Conservation (phyloP, 148 eudicot genomes). For the Camellia granthamiana region DNA sequence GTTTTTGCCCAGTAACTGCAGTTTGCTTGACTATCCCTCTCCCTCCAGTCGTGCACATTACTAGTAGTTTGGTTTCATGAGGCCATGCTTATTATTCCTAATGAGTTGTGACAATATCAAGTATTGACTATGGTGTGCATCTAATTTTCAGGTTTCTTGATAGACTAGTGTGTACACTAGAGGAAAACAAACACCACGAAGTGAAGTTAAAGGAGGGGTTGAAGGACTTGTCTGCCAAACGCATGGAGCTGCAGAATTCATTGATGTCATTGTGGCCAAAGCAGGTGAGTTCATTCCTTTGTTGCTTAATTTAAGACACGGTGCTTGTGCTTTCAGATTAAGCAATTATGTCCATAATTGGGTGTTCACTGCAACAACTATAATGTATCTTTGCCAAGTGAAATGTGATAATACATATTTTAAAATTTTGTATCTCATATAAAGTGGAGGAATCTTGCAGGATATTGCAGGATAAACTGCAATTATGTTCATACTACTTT, state of each 20-base stretch:
- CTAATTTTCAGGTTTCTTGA: conserved; percentile 64
- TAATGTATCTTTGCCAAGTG: background rate
- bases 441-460: background rate
- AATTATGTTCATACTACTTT: background rate
- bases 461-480: too few relatives aligned
- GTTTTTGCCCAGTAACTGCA: background rate
- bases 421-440: too few relatives aligned
- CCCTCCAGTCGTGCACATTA: background rate
- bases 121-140: conserved; percentile 8
- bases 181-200: conserved; percentile 95
- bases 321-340: background rate
- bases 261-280: conserved; percentile 94
- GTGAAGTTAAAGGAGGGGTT: conserved; percentile 78
- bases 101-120: conserved; percentile 7
- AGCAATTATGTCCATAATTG: background rate
- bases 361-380: background rate
- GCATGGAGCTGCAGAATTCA: conserved; percentile 89
- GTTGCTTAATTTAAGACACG: background rate
- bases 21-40: background rate
- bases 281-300: conserved; percentile 56
- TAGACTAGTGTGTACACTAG: conserved; percentile 71
- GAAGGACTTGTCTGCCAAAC: conserved; percentile 75
- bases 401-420: background rate
- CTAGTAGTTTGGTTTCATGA: background rate
- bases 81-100: background rate